Evolutionary conservation across 768 basidiomycete genomes (phyloP), one percentile per base, ranked within the genome.

Genomic region (Amanita subjunquillea): DNA sequence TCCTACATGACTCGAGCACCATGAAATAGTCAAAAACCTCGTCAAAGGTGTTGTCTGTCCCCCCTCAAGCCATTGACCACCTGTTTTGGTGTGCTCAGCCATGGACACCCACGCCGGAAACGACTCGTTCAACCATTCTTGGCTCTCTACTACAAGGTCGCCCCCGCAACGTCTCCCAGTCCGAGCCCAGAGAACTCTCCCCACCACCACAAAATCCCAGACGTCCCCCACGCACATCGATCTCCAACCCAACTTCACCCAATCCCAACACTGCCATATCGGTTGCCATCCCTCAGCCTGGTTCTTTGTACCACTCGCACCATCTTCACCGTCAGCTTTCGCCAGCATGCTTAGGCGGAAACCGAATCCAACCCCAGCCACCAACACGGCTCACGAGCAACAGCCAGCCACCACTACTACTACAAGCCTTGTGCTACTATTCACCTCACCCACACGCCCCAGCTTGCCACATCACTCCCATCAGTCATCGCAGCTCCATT

Each of bases 141-240:
- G 80, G 84, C 54, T 82, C 81, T 48, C 80, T 87, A 65, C 73
- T 88, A 55, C 80, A 85, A 54, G 79, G 78, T 45, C 72, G 85
- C 56, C 84, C 83, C 15, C 75, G 84, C 59, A 85, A 83, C 63
- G 70, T 76, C 43, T 85, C 83, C 30, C 76, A 81, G 65, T 81
- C 82, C 17, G 58, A 53, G 57, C 57, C 46, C 60, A 65, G 71
- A 48, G 73, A 78, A 50, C 64, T 71, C 27, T 72, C 77, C 5
- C 77, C 79, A 0, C 74, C 75, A 0, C 68, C 72, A 17, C 17
- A 17, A 2, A 67, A 72, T 23, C 67, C 65, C 23, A 63, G 20
- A 50, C 48, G 37, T 47, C 37, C 13, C 34, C 47, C 36, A 48
- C 34, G 17, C 41, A 51, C 37, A 48, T 45, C 39, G 34, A 38